phyloP scores from a whole-genome alignment of 805 yeast genomes.

The Myxozyma geophila region DNA sequence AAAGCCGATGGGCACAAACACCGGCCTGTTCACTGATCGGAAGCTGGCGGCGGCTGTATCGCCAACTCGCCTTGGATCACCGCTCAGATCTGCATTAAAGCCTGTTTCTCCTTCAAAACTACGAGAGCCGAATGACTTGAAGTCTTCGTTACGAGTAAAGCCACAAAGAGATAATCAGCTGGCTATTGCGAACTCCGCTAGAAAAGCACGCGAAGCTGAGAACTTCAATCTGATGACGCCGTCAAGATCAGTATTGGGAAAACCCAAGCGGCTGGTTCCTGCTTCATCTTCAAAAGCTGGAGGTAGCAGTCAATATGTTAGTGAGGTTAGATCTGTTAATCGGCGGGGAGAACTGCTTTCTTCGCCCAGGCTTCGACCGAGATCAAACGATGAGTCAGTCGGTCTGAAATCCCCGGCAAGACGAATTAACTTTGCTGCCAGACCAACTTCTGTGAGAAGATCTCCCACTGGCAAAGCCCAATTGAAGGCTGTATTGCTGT shows the following conservation, averaged over 20 bases:
- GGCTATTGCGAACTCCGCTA: constrained; percentile 22
- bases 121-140: constrained; percentile 16
- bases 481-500: neutral
- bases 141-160: constrained; percentile 21
- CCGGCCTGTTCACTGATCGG: constrained; percentile 4
- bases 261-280: constrained; percentile 26
- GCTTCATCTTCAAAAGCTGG: neutral
- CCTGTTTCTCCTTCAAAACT: constrained; percentile 4
- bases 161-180: constrained; percentile 27
- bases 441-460: constrained; percentile 7
- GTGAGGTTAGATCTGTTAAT: neutral
- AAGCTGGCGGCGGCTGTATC: constrained; percentile 6
- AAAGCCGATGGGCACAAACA: neutral
- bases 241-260: constrained; percentile 22
- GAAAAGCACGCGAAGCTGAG: constrained; percentile 9
- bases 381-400: neutral
- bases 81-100: neutral
- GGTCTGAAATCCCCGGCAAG: constrained; percentile 34
- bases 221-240: constrained; percentile 18
- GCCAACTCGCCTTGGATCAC: neutral
- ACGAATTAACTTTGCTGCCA: constrained; percentile 7
- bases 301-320: neutral
- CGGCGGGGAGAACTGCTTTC: neutral
- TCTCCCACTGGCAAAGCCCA: neutral
- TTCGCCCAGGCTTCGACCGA: constrained; percentile 1